phyloP scores from a whole-genome alignment of 805 yeast genomes.

The Lipomyces yamanashiensis region DNA sequence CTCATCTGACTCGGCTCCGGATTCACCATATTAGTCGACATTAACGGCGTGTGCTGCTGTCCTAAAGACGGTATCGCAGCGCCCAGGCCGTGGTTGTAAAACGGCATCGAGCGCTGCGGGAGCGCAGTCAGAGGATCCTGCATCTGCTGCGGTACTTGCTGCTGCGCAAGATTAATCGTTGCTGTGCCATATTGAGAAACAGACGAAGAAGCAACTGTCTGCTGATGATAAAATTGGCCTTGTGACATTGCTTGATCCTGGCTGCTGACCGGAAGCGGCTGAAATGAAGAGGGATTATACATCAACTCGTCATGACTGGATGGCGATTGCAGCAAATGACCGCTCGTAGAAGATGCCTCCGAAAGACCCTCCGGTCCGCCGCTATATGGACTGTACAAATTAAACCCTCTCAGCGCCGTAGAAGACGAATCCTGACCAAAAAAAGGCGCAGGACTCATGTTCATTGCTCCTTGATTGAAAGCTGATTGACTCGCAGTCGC shows the following conservation, averaged over 20 bases:
- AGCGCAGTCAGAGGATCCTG: not conserved
- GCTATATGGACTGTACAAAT: conserved; percentile 2
- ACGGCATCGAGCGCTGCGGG: not conserved
- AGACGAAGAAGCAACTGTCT: not conserved
- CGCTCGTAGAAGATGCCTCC: conserved; percentile 7
- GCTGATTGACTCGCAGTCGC: not conserved
- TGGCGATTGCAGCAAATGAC: not conserved
- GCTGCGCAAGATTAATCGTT: not conserved
- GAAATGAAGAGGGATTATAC: not conserved
- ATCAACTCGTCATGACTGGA: not conserved
- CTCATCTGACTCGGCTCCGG: not conserved
- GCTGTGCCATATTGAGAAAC: no score
- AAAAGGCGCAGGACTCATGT: not conserved
- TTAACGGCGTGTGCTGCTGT: not conserved
- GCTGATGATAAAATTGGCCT: not conserved
- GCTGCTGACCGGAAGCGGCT: not conserved
- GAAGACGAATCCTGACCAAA: not conserved
- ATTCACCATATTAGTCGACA: not conserved
- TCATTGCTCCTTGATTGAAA: not conserved
- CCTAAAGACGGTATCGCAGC: not conserved
- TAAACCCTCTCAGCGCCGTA: not conserved
- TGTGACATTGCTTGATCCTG: not conserved
- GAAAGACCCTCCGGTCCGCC: not conserved
- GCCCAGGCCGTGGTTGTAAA: not conserved
- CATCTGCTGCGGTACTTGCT: not conserved